phyloP scores from a whole-genome alignment of 345 rosid genomes.

The Pistacia vera region DNA sequence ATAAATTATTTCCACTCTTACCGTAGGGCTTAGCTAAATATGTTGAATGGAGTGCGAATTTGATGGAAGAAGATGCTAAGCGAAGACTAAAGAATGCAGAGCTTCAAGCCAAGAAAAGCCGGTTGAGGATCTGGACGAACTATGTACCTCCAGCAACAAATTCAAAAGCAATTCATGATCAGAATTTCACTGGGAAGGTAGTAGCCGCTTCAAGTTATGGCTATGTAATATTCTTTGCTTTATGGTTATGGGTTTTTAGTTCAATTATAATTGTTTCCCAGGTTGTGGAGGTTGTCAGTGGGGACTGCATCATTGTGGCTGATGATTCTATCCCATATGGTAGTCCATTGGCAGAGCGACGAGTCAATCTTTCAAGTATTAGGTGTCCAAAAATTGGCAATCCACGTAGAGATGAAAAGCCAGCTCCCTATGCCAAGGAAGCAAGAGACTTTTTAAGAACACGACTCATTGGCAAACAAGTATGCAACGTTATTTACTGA shows the following conservation, averaged over 20 bases:
- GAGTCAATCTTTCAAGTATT: conserved; percentile 92
- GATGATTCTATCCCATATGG: conserved; percentile 91
- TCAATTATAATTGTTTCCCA: conserved; percentile 26
- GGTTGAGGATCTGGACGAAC: conserved; percentile 84
- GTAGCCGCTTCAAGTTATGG: neutral
- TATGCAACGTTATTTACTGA: conserved; percentile 24
- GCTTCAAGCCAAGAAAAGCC: conserved; percentile 83
- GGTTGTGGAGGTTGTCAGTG: conserved; percentile 98
- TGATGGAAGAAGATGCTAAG: conserved; percentile 96
- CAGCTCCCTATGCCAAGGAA: conserved; percentile 93
- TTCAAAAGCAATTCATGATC: conserved; percentile 89
- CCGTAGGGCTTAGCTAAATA: conserved; percentile 88
- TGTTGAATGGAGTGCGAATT: conserved; percentile 98
- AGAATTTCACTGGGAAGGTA: conserved; percentile 94
- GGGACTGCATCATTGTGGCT: conserved; percentile 89
- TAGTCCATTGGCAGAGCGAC: conserved; percentile 79
- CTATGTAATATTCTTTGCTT: neutral
- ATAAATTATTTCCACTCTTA: conserved; percentile 11
- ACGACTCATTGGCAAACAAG: conserved; percentile 80
- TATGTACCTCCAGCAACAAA: conserved; percentile 82
- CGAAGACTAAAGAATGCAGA: conserved; percentile 76
- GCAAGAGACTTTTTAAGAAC: conserved; percentile 86
- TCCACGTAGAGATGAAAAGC: conserved; percentile 87
- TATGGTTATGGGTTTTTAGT: neutral
- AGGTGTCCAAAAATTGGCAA: conserved; percentile 90